phyloP scores from a whole-genome alignment of 2,329 filamentous ascomycete genomes.

The Ophiostoma populinum region DNA sequence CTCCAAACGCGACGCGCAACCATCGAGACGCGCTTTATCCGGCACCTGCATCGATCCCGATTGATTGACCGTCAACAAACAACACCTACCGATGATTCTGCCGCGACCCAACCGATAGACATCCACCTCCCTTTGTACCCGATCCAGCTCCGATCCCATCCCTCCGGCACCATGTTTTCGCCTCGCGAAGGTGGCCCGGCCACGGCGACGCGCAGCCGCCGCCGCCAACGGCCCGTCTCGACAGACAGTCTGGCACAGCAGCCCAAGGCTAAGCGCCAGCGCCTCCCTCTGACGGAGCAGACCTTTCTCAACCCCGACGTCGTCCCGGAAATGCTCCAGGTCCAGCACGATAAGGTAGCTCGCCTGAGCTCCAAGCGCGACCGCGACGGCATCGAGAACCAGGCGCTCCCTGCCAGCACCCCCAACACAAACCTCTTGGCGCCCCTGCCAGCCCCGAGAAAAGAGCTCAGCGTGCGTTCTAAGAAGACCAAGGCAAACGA shows the following conservation, averaged over 20 bases:
- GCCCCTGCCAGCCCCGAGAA: constrained; percentile 20
- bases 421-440: constrained; percentile 5
- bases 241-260: constrained; percentile 36
- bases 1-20: background rate
- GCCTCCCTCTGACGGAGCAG: constrained; percentile 38
- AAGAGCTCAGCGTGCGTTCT: constrained; percentile 40
- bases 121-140: background rate
- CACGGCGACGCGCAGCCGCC: constrained; percentile 40
- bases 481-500: constrained; percentile 48
- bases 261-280: constrained; percentile 47
- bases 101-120: background rate
- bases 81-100: constrained; percentile 3
- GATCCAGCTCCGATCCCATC: no score
- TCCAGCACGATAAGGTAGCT: constrained; percentile 34
- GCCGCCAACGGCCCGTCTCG: constrained; percentile 41
- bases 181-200: constrained; percentile 33
- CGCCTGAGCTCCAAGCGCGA: constrained; percentile 27
- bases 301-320: constrained; percentile 35
- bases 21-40: background rate
- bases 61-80: background rate
- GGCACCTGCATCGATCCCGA: background rate
- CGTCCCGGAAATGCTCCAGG: constrained; percentile 36
- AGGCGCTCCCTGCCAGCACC: constrained; percentile 9
- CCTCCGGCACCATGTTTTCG: constrained; percentile 35
- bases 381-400: constrained; percentile 29